These are phyloP conservation scores for Aspergillus diversus DNA, from an alignment of 495 filamentous ascomycete genomes.

Conservation along the genomic window DNA sequence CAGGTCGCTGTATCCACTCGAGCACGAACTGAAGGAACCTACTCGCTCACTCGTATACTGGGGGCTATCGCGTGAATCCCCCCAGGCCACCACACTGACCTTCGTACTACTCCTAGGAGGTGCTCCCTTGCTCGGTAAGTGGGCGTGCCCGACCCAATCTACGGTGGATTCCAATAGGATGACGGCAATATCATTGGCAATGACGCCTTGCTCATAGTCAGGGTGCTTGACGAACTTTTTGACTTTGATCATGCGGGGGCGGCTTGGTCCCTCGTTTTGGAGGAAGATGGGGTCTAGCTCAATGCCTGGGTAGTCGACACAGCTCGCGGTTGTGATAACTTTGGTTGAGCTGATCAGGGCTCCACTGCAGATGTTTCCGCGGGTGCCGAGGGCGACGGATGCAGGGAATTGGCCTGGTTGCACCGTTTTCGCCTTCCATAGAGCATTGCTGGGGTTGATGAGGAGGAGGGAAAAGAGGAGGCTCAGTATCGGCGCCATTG, in stretches of 20 bases:
- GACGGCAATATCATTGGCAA: neutral
- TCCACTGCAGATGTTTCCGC: neutral
- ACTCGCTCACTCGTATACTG: neutral
- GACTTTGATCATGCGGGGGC: neutral
- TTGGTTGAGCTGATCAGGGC: neutral
- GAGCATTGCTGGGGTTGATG: neutral
- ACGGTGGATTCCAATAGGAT: neutral
- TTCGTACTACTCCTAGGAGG: neutral
- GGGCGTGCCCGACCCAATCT: neutral
- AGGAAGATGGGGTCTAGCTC: neutral
- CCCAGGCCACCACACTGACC: neutral
- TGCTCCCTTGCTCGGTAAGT: neutral
- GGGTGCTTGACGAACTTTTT: neutral
- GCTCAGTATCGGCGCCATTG: neutral
- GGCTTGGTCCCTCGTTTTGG: neutral
- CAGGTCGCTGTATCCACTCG: neutral
- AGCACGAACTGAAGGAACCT: neutral
- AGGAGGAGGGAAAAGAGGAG: neutral
- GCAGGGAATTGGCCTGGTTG: neutral
- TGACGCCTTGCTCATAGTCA: neutral
- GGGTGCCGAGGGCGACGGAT: neutral
- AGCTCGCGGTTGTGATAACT: neutral
- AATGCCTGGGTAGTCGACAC: neutral
- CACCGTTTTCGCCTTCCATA: neutral
- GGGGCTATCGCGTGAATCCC: neutral